Conservation (phyloP, 371 early-diverging fungal species). For the Mortierella sp. region DNA sequence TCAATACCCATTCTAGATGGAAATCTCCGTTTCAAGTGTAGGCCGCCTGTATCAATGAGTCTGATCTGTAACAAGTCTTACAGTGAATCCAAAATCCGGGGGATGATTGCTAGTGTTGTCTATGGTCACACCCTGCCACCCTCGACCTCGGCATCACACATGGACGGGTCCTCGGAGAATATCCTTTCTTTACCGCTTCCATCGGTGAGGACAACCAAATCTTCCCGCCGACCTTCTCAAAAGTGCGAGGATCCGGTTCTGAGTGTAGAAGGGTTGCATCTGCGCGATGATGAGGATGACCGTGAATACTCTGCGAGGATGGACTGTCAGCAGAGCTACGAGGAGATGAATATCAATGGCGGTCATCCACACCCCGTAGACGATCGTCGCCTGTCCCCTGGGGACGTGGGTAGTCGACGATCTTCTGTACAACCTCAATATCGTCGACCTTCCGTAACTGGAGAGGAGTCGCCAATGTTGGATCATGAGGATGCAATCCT, state of each 20-base stretch:
- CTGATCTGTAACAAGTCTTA: conserved; percentile 50
- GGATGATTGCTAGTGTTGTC: conserved; percentile 48
- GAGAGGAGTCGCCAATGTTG: conserved; percentile 26
- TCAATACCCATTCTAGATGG: conserved; percentile 20
- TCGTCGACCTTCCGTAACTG: conserved; percentile 19
- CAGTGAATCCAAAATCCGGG: conserved; percentile 46
- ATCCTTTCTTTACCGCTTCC: conserved; percentile 37
- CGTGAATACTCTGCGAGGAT: conserved; percentile 1
- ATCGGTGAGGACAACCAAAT: conserved; percentile 4
- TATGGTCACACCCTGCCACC: conserved; percentile 32
- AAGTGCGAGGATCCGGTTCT: conserved; percentile 3
- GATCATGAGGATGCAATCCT: conserved; percentile 37
- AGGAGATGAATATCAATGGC: conserved; percentile 34
- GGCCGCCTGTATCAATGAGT: conserved; percentile 46
- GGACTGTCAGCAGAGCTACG: conserved; percentile 14
- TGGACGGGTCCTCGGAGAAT: conserved; percentile 19
- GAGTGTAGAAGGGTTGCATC: conserved; percentile 3
- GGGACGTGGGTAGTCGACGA: conserved; percentile 14
- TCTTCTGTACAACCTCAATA: conserved; percentile 11
- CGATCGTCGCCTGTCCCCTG: conserved; percentile 5
- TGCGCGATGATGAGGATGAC: background rate
- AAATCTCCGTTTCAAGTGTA: conserved; percentile 49
- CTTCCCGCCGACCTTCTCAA: conserved; percentile 16
- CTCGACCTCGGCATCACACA: conserved; percentile 5
- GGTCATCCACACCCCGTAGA: conserved; percentile 22